Evolutionary conservation across 176 grass and related monocot genomes (phyloP), one percentile per base, ranked within the genome.

Genomic region (Thalia dealbata): DNA sequence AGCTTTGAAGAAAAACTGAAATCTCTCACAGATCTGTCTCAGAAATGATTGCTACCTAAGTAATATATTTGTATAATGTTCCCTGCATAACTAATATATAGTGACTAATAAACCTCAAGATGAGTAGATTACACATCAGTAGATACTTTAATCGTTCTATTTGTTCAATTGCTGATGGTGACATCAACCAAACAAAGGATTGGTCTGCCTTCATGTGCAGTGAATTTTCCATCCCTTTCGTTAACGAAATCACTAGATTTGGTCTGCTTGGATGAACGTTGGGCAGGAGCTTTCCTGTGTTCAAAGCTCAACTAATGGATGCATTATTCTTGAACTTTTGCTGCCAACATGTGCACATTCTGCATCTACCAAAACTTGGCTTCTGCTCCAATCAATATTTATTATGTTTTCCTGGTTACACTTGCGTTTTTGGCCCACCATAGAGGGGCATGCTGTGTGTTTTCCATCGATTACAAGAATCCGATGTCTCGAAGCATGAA

Each of bases 121-220:
- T 63, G 60, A 27, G 25, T 63, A 63, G 60, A 63, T 29, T 26
- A 27, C 60, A 63, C 60, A 63, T 63, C 60, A 63, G 24, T 23
- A 63, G 23, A 27, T 63, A 23, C 60, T 63, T 63, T 4, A 38
- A 29, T 62, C 25, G 27, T 62, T 25, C 60, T 25, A 66, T 66
- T 35, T 66, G 14, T 28, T 66, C 3, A 66, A 66, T 38, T 14
- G 10, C 35, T 11, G 64, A 66, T 66, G 2, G 28, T 6, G 64
- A 41, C 64, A 18, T 66, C 14, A 21, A 66, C 28, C 6, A 5
- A 9, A 38, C 13, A 35, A 66, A 66, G 10, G 16, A 19, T 7
- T 12, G 30, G 14, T 63, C 22, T 67, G 16, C 10, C 3, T 1
- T 29, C 64, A 41, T 42, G 30, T 15, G 0, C 15, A 41, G 16